phyloP scores from a whole-genome alignment of 2,329 filamentous ascomycete genomes.

The Xenoacremonium recifei region DNA sequence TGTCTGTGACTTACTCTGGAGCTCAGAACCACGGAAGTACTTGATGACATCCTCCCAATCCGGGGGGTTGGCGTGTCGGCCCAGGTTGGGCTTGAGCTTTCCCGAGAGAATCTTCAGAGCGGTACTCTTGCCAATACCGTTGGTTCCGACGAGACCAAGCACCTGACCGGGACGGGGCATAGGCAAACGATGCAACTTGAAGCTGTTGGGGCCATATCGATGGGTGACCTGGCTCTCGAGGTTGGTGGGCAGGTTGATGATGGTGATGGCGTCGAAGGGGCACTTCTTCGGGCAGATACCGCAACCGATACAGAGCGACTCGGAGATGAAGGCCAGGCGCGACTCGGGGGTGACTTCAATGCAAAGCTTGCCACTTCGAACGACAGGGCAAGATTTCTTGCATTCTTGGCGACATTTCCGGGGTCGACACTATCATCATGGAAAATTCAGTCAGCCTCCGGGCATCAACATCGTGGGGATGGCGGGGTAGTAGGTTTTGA shows the following conservation, averaged over 20 bases:
- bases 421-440: conserved; percentile 40
- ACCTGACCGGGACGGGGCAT: conserved; percentile 96
- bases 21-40: conserved; percentile 94
- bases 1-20: conserved; percentile 71
- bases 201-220: conserved; percentile 98
- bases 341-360: conserved; percentile 89
- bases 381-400: conserved; percentile 97
- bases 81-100: conserved; percentile 97
- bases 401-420: conserved; percentile 96
- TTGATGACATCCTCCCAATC: conserved; percentile 99
- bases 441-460: no score
- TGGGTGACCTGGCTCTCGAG: conserved; percentile 98
- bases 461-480: no score
- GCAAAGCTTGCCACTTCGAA: conserved; percentile 94
- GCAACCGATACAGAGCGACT: conserved; percentile 93
- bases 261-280: conserved; percentile 97
- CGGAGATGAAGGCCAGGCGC: conserved; percentile 97
- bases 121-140: conserved; percentile 99
- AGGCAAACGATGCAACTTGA: conserved; percentile 96
- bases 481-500: conserved; percentile 28
- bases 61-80: conserved; percentile 90
- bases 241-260: conserved; percentile 99
- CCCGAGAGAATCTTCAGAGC: conserved; percentile 97
- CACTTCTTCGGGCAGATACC: conserved; percentile 99
- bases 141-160: conserved; percentile 93